Percentiles rank a stretch among this genome's conserved stretches.
These are phyloP conservation scores for Lycium barbarum DNA, from an alignment of 257 asterid genomes.

Conservation along the genomic window DNA sequence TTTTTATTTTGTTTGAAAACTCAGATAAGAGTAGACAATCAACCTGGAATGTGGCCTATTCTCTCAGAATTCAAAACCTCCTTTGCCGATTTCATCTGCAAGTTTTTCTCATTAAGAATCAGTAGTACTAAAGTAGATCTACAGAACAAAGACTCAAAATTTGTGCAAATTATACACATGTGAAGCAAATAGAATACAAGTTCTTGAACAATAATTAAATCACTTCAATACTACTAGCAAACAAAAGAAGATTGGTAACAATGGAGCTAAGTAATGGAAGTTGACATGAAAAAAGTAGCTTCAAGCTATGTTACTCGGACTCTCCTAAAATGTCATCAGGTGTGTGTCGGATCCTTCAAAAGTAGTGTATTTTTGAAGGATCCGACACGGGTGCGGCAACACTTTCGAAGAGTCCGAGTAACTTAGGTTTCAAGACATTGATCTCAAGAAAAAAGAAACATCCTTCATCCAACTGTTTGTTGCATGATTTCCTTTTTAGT, in stretches of 20 bases:
- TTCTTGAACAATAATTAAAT: background rate
- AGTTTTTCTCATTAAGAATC: slow-evolving; percentile 27
- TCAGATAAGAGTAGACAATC: slow-evolving; percentile 28
- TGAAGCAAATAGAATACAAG: background rate
- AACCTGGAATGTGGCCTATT: slow-evolving; percentile 85
- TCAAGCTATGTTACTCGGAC: no score
- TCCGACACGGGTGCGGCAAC: no score
- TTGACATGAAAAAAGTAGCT: background rate
- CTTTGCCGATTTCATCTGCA: slow-evolving; percentile 64
- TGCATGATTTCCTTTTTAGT: background rate
- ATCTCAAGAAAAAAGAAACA: background rate
- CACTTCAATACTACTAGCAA: slow-evolving; percentile 10
- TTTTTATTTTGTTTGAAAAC: background rate
- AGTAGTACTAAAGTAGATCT: background rate
- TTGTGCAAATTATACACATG: background rate
- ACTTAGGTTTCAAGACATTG: slow-evolving; percentile 6
- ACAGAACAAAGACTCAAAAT: background rate
- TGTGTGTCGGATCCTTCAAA: no score
- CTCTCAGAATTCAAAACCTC: slow-evolving; percentile 49
- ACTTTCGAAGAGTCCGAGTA: no score
- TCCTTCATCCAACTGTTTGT: slow-evolving; percentile 7
- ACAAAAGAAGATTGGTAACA: slow-evolving; percentile 1
- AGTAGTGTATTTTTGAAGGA: no score
- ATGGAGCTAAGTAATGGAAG: background rate
- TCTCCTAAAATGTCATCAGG: no score